These are phyloP conservation scores for Aspergillus quadrilineatus DNA, from an alignment of 2,329 filamentous ascomycete genomes.

Conservation along the genomic window DNA sequence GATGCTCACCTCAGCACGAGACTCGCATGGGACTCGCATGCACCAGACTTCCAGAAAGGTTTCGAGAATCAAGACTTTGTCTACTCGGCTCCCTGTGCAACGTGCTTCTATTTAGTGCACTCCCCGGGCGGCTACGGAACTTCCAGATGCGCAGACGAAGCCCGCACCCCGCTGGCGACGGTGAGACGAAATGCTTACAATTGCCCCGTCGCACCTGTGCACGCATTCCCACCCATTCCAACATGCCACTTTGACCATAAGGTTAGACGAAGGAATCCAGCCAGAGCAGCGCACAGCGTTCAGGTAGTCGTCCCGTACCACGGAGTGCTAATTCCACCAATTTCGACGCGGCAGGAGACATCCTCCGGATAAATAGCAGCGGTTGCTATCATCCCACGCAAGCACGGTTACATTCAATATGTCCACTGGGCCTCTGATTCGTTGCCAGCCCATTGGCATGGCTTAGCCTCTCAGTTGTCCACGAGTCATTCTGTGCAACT, in stretches of 20 bases:
- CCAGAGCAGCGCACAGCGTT: not conserved
- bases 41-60: not conserved
- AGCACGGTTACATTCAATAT: constrained; percentile 21
- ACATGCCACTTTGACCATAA: not conserved
- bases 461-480: constrained; percentile 15
- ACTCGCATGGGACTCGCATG: no score
- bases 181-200: constrained; percentile 6
- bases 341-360: constrained; percentile 11
- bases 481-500: constrained; percentile 9
- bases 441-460: constrained; percentile 26
- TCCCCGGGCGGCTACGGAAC: constrained; percentile 2
- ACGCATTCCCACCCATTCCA: not conserved
- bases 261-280: not conserved
- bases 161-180: not conserved
- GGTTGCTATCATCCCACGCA: constrained; percentile 8
- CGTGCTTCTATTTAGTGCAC: constrained; percentile 3
- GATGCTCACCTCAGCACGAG: constrained; percentile 6
- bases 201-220: constrained; percentile 6
- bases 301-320: not conserved
- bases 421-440: constrained; percentile 18
- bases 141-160: constrained; percentile 15
- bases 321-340: constrained; percentile 3
- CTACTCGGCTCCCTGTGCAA: constrained; percentile 7
- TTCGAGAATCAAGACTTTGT: not conserved
- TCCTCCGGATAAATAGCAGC: constrained; percentile 18